Evolutionary conservation across 768 basidiomycete species (phyloP), one percentile per base, ranked within the genome.

Genomic region (Collybia sp.): DNA sequence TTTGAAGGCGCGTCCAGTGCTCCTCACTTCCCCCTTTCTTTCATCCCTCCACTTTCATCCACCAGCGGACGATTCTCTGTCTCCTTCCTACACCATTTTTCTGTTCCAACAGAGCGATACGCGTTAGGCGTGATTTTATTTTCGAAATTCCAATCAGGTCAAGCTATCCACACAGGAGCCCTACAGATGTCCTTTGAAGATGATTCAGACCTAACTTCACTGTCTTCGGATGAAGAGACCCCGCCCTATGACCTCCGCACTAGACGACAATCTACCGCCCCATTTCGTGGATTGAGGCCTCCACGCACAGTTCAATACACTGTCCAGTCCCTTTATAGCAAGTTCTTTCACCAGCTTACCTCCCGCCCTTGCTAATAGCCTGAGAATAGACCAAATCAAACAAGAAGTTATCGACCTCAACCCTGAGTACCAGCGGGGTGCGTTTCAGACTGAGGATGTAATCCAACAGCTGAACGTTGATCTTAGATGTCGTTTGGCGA

Each of bases 371-470:
- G 17, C 35, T 37, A 18, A 37, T 18, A 3, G 10, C 13, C 13
- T 37, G n/a, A 18, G 6, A n/a, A 37, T 37, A 83, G 82, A 74
- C 43, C 70, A 75, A 51, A 70, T 83, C 25, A 53, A 67, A 2
- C 60, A 73, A 4, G 68, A 63, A 5, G 52, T 57, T 9, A 74
- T 85, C 36, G 71, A 82, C 45, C 65, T 85, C 6, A 69, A 85
- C 48, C 82, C 83, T 0, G 80, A 83, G 49, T 85, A 85, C 57
- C 83, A 85, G 53, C 68, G 83, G 58, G 77, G 82, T 79, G 43
- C 33, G 65, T 43, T 30, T 40, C 12, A 2, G 17, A 12, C 13
- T 35, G 43, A 13, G 38, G 38, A 5, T 16, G 18, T 12, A 12
- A 9, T 40, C 16, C 34, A 25, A 13, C n/a, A 18, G 30, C 12